Evolutionary conservation across 2,329 filamentous ascomycete species (phyloP), one percentile per base, ranked within the genome.

Genomic region (Colletotrichum sp.): DNA sequence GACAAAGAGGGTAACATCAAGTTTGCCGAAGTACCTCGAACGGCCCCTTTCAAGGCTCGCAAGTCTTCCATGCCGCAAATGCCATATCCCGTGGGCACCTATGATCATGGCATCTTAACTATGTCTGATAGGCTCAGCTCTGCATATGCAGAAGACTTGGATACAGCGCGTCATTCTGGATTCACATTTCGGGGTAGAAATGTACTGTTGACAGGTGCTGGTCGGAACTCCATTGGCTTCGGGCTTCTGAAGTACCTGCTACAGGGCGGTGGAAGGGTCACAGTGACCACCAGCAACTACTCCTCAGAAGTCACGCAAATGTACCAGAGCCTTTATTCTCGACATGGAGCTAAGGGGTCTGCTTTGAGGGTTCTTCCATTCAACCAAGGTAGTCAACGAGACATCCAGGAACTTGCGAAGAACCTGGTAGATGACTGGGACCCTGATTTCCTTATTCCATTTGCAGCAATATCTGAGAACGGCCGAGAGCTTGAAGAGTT

Each of bases 371-470:
- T 99, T 69, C 96, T 99, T 69, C 97, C 97, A 58, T 99, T 99
- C 92, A 99, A 99, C 86, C 96, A 98, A 85, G 97, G 96, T 78
- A 99, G 96, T 88, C 97, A 98, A 87, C 96, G 98, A 84, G 97
- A 99, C 84, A 94, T 98, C 34, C 95, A 99, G 84, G 95, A 95
- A 60, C 90, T 99, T 7, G 90, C 99, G 67, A 91, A 98, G 77
- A 99, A 98, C 88, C 96, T 99, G 83, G 99, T 98, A 83, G 96
- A 99, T 10, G 97, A 96, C 78, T 99, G 97, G 97, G 97, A 99
- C 86, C 92, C 99, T 38, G 97, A 99, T 86, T 98, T 93, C 83
- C 93, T 99, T 77, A 92, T 99, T 78, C 97, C 97, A 10, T 99
- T 99, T 84, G 97, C 97, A 77, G 97, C 97, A 81, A 99, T 99